These are phyloP conservation scores for Plasmopara halstedii DNA, from an alignment of 352 stramenopile species.

Conservation along the genomic window DNA sequence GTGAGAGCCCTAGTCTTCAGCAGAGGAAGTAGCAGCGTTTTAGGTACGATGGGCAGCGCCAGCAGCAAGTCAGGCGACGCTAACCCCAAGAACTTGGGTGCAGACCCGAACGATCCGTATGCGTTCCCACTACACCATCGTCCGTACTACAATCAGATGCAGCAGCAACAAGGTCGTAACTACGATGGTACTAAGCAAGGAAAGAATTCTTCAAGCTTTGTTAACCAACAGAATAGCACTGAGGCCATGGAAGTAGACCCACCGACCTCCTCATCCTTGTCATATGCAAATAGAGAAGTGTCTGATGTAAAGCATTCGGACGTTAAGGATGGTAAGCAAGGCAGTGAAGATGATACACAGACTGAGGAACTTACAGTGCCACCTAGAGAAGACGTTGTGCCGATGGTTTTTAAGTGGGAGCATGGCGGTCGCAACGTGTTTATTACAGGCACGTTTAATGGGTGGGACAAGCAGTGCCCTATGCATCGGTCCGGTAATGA, in stretches of 20 bases:
- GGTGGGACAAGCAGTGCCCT: conserved; percentile 97
- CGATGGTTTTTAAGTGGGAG: conserved; percentile 98
- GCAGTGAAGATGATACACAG: conserved; percentile 24
- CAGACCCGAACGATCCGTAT: conserved; percentile 34
- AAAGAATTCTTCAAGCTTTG: conserved; percentile 15
- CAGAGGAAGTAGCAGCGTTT: conserved; percentile 1
- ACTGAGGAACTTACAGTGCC: conserved; percentile 4
- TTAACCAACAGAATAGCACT: conserved; percentile 11
- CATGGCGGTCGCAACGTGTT: conserved; percentile 95
- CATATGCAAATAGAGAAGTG: conserved; percentile 28
- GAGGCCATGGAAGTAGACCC: conserved; percentile 71
- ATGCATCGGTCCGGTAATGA: conserved; percentile 99
- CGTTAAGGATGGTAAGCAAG: conserved; percentile 19
- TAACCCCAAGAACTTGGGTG: conserved; percentile 71
- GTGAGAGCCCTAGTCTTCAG: conserved; percentile 11
- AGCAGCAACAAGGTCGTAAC: conserved; percentile 4
- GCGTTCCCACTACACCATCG: conserved; percentile 65
- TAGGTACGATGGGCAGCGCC: conserved; percentile 60
- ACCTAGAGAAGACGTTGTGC: conserved; percentile 41
- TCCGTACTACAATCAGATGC: conserved; percentile 43
- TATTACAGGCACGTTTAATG: conserved; percentile 99
- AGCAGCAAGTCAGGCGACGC: conserved; percentile 77
- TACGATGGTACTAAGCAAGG: conserved; percentile 3
- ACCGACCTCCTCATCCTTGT: conserved; percentile 23
- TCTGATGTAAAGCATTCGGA: conserved; percentile 8